These are phyloP conservation scores for Brassica cretica DNA, from an alignment of 345 rosid genomes.

Conservation along the genomic window DNA sequence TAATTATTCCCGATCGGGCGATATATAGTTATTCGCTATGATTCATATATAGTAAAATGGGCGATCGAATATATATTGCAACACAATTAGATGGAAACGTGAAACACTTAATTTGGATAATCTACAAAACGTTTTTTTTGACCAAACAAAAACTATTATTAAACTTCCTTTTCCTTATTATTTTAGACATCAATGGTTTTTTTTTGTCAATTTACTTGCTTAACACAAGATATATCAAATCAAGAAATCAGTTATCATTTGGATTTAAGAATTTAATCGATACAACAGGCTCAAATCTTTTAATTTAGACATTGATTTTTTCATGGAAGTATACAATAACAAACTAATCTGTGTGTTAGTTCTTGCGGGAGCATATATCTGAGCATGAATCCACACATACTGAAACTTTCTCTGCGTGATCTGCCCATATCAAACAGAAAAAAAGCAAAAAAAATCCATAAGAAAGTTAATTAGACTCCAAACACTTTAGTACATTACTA, in stretches of 20 bases:
- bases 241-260: background rate
- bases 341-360: background rate
- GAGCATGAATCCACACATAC: constrained; percentile 24
- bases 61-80: background rate
- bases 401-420: constrained; percentile 31
- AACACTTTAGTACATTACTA: background rate
- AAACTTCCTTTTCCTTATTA: background rate
- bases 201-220: background rate
- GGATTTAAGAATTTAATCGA: background rate
- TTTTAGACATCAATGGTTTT: background rate
- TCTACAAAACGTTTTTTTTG: background rate
- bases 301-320: background rate
- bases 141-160: background rate
- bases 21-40: background rate
- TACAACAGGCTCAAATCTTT: background rate
- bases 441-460: background rate
- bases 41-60: background rate
- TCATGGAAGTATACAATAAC: background rate
- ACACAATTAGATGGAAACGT: background rate
- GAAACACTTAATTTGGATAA: background rate
- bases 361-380: constrained; percentile 4
- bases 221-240: constrained; percentile 6
- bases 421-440: background rate
- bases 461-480: background rate
- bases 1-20: background rate